A percentile compares a stretch with the other conserved stretches of the same genome.
phyloP scores from a whole-genome alignment of 805 yeast species.

The Candida ipomoeae region DNA sequence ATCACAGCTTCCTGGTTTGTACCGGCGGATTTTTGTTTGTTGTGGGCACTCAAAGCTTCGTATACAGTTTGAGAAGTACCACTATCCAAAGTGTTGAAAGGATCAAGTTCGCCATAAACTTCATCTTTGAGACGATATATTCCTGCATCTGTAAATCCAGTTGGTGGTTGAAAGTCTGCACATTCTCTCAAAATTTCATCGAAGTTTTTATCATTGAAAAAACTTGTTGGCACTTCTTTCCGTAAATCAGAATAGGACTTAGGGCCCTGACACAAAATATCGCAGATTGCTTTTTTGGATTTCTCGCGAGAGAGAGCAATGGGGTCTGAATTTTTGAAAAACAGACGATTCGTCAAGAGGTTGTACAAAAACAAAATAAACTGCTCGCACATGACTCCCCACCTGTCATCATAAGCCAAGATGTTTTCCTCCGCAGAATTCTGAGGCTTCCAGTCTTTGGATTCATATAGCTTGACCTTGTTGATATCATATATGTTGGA shows the following conservation, averaged over 20 bases:
- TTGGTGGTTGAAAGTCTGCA: conserved; percentile 62
- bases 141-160: conserved; percentile 55
- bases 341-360: conserved; percentile 36
- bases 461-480: not conserved
- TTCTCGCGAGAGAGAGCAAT: conserved; percentile 1
- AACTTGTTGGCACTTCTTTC: conserved; percentile 18
- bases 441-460: conserved; percentile 1
- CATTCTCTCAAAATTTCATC: conserved; percentile 55
- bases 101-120: conserved; percentile 55
- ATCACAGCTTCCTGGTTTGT: conserved; percentile 42
- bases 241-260: conserved; percentile 18
- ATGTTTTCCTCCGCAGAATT: conserved; percentile 43
- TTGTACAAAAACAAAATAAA: conserved; percentile 43
- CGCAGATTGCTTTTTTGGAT: conserved; percentile 43
- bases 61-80: conserved; percentile 50
- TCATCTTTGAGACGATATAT: conserved; percentile 63
- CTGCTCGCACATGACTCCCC: conserved; percentile 40
- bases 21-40: conserved; percentile 28
- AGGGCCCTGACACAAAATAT: conserved; percentile 50
- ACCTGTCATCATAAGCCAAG: conserved; percentile 47
- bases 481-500: conserved; percentile 16
- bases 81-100: conserved; percentile 25
- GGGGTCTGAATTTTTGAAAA: conserved; percentile 18
- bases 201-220: conserved; percentile 33
- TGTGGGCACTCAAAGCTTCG: conserved; percentile 29